Evolutionary conservation across 2,329 filamentous ascomycete genomes (phyloP), one percentile per base, ranked within the genome.

Genomic region (Hortaea werneckii): DNA sequence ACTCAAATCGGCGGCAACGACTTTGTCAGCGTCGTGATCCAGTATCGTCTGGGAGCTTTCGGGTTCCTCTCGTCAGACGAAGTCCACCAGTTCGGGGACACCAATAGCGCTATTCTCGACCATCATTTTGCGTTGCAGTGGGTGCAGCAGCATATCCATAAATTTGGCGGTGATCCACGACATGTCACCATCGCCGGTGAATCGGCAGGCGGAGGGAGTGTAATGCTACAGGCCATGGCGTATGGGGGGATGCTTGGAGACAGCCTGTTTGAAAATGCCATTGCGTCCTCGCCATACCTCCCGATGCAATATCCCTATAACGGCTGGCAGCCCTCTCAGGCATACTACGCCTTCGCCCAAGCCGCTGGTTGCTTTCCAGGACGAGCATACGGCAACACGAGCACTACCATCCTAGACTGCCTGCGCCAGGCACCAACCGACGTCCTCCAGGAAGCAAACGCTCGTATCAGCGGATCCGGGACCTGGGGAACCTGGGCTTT

Each of bases 231-330:
- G 9, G 53, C 57, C 40, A 57, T 57, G 48, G 54, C 56, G 2
- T 56, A 57, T 30, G 53, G 51, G 5, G 53, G 53, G 6, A 38
- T 12, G 6, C 42, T 11, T 7, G 26, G 13, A 12, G 47, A 47
- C 13, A 43, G 45, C 10, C 49, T 59, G 6, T 59, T 60, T 46
- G 47, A 42, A 28, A 54, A 67, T 55, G 48, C 49, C 41, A 63
- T 69, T 28, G 59, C 71, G 1, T 65, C 67, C 1, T 71, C 67
- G 5, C 76, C 77, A 1, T 80, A 75, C 51, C 65, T 77, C 7
- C 74, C 76, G 0, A 72, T 72, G 45, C 73, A 78, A 50, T 77
- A 77, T 55, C 63, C 62, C 10, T 76, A 72, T 53, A 65, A 71
- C 41, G 71, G 69, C n/a, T 64, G 61, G 30, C 57, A 70, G 9